phyloP scores from a whole-genome alignment of 2,329 filamentous ascomycete species.

The Scortechinia acanthostroma region DNA sequence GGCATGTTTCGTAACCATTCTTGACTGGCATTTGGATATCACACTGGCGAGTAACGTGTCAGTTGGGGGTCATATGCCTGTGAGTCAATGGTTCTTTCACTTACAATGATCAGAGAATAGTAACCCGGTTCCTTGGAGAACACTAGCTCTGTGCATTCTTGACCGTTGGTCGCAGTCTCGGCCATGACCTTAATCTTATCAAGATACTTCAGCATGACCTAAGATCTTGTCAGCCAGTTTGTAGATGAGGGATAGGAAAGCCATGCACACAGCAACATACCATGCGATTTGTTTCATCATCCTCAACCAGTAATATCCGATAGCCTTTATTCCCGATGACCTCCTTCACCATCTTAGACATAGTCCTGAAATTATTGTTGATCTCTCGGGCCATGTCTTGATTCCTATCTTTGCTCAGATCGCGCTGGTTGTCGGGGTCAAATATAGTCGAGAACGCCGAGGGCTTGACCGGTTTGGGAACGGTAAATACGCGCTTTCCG shows the following conservation, averaged over 20 bases:
- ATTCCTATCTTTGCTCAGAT: conserved; percentile 36
- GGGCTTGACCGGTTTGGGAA: conserved; percentile 58
- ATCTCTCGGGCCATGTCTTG: conserved; percentile 34
- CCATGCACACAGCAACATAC: conserved; percentile 14
- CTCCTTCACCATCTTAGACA: conserved; percentile 36
- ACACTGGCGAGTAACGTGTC: conserved; percentile 17
- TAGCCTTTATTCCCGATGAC: conserved; percentile 34
- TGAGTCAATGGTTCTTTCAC: too few relatives aligned
- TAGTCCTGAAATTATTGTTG: conserved; percentile 36
- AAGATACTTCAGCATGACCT: conserved; percentile 38
- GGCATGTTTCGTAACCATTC: conserved; percentile 36
- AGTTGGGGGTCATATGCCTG: neutral
- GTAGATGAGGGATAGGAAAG: neutral
- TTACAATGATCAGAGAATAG: conserved; percentile 36
- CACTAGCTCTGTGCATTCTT: conserved; percentile 35
- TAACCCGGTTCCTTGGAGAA: conserved; percentile 33
- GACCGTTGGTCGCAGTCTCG: conserved; percentile 33
- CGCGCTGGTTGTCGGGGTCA: conserved; percentile 31
- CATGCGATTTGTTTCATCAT: conserved; percentile 37
- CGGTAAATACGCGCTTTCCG: conserved; percentile 34
- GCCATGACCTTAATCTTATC: conserved; percentile 34
- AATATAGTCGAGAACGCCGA: conserved; percentile 40
- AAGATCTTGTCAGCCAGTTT: conserved; percentile 12
- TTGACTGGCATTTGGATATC: conserved; percentile 40
- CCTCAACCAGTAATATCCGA: conserved; percentile 33